Conservation (phyloP, 345 rosid genomes). For the Salix udensis region DNA sequence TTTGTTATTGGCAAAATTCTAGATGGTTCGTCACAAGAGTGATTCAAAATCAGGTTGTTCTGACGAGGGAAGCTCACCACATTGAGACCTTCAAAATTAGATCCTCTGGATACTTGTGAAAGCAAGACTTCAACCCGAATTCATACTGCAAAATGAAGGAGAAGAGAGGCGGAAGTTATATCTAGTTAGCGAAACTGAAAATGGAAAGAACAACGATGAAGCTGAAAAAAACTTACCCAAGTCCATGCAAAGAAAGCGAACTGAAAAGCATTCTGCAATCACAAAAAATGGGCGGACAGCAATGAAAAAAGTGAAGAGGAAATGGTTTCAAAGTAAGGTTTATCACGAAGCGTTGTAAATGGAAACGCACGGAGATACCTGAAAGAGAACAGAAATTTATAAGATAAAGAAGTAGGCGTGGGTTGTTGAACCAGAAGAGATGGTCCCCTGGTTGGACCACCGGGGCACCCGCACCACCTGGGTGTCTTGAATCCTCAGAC, state of each 20-base stretch:
- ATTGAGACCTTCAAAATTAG: conserved; percentile 58
- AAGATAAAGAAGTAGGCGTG: conserved; percentile 75
- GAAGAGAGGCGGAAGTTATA: not conserved
- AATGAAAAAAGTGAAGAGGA: not conserved
- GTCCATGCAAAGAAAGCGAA: conserved; percentile 81
- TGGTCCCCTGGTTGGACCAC: conserved; percentile 84
- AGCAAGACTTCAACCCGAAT: conserved; percentile 49
- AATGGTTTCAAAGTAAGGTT: too few relatives aligned
- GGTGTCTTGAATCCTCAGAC: conserved; percentile 75
- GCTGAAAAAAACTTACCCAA: conserved; percentile 37
- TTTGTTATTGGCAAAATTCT: too few relatives aligned
- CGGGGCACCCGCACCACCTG: conserved; percentile 85
- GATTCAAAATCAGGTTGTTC: too few relatives aligned
- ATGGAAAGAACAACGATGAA: too few relatives aligned
- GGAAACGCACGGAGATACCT: conserved; percentile 38
- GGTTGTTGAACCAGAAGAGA: conserved; percentile 92
- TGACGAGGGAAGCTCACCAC: conserved; percentile 52
- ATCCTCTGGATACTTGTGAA: conserved; percentile 46
- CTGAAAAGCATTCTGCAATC: conserved; percentile 75
- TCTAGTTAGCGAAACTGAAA: not conserved
- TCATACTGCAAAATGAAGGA: conserved; percentile 47
- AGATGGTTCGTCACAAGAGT: not conserved
- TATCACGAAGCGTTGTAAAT: not conserved
- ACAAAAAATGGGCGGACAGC: not conserved
- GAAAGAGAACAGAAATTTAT: conserved; percentile 83